Conservation (phyloP, 306 rosid genomes). For the Inga laurina region DNA sequence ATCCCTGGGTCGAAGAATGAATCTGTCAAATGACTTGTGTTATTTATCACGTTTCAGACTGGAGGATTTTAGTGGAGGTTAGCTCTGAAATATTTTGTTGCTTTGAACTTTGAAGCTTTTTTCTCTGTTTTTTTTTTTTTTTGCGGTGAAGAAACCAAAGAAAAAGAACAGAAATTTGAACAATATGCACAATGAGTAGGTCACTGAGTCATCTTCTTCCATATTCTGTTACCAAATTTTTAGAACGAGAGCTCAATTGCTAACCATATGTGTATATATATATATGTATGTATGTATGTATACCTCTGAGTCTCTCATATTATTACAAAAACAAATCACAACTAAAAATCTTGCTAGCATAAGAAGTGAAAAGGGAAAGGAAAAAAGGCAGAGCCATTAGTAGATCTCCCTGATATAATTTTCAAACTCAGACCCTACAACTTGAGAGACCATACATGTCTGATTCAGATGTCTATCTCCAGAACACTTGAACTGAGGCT, state of each 20-base stretch:
- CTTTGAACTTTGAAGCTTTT: no score
- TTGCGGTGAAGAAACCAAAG: no score
- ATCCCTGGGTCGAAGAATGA: no score
- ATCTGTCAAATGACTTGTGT: no score
- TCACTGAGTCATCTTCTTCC: background rate
- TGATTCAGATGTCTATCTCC: conserved; percentile 48
- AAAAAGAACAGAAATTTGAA: no score
- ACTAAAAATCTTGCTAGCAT: background rate
- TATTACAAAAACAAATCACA: background rate
- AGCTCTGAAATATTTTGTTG: no score
- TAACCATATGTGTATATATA: background rate
- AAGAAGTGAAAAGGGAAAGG: background rate
- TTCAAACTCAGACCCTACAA: background rate
- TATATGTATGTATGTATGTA: no score
- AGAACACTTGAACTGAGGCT: conserved; percentile 58
- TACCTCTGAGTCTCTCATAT: conserved; percentile 1
- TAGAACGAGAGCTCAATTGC: background rate
- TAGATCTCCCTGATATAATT: background rate
- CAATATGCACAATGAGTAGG: no score
- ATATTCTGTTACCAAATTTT: background rate
- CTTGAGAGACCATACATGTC: background rate
- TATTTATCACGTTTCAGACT: no score
- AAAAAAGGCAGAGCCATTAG: background rate
- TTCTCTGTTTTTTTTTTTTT: no score
- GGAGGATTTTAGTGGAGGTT: no score